Conservation (phyloP, 768 basidiomycete species). For the Paxillus ammoniavirescens region DNA sequence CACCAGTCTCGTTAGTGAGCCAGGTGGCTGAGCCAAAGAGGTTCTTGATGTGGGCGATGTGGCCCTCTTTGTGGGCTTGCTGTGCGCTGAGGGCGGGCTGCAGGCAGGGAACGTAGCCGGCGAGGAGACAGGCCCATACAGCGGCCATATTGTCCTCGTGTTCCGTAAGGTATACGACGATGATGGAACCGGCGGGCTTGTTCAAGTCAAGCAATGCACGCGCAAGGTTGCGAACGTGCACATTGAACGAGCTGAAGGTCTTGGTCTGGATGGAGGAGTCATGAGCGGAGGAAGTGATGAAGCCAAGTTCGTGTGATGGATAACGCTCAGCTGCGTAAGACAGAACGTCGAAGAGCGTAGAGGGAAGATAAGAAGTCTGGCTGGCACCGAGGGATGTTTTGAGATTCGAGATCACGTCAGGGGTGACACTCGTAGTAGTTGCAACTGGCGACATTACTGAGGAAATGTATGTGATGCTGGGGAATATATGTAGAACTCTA, state of each 20-base stretch:
- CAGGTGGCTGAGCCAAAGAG: slow-evolving; percentile 19
- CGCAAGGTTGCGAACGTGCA: slow-evolving; percentile 14
- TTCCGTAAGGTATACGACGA: slow-evolving; percentile 30
- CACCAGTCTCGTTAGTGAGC: slow-evolving; percentile 24
- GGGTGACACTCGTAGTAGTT: background rate
- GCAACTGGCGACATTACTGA: slow-evolving; percentile 9
- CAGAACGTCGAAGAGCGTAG: slow-evolving; percentile 25
- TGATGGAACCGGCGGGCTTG: slow-evolving; percentile 24
- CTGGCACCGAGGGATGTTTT: slow-evolving; percentile 2
- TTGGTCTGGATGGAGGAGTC: slow-evolving; percentile 21
- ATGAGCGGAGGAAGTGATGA: slow-evolving; percentile 24
- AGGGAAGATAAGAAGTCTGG: slow-evolving; percentile 7
- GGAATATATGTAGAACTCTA: background rate
- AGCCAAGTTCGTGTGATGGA: slow-evolving; percentile 21
- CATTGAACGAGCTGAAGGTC: slow-evolving; percentile 19
- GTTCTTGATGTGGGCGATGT: slow-evolving; percentile 19
- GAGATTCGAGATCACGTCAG: slow-evolving; percentile 3
- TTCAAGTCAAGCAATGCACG: slow-evolving; percentile 15
- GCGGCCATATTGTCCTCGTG: slow-evolving; percentile 35
- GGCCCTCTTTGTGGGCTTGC: slow-evolving; percentile 29
- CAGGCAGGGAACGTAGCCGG: slow-evolving; percentile 30
- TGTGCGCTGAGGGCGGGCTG: slow-evolving; percentile 34
- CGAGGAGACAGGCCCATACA: slow-evolving; percentile 30
- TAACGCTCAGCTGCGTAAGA: slow-evolving; percentile 16
- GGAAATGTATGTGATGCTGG: background rate